Conservation (phyloP, 169 alveolate species). For the Plasmodium gonderi region DNA sequence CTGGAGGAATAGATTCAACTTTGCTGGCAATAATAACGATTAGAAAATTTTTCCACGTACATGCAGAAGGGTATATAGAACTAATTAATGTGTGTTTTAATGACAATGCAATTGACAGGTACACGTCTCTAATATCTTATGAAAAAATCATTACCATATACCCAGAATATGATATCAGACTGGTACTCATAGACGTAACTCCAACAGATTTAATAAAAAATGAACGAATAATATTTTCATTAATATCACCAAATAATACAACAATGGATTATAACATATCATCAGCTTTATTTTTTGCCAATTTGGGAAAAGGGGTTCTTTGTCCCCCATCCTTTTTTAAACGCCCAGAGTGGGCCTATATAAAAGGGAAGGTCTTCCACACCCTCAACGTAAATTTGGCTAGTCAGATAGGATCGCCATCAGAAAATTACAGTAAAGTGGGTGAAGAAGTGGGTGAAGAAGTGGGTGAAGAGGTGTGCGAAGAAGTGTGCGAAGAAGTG, state of each 20-base stretch:
- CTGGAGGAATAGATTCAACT: slow-evolving; percentile 85
- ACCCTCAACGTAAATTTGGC: slow-evolving; percentile 69
- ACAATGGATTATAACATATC: slow-evolving; percentile 84
- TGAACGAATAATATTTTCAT: slow-evolving; percentile 69
- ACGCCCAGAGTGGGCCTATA: slow-evolving; percentile 71
- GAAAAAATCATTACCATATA: slow-evolving; percentile 74
- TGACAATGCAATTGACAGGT: slow-evolving; percentile 79
- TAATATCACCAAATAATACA: slow-evolving; percentile 77
- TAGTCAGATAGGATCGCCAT: too few relatives aligned
- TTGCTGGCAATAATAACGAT: slow-evolving; percentile 76
- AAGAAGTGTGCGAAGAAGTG: neutral
- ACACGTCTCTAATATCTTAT: slow-evolving; percentile 79
- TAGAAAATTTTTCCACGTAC: slow-evolving; percentile 11
- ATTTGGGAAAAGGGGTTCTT: slow-evolving; percentile 73
- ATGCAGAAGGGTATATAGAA: slow-evolving; percentile 72
- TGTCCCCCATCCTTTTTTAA: slow-evolving; percentile 44
- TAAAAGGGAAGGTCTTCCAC: slow-evolving; percentile 40
- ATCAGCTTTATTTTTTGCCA: slow-evolving; percentile 82
- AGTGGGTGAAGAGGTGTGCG: neutral
- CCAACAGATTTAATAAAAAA: slow-evolving; percentile 71
- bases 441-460: neutral
- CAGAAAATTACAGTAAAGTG: neutral
- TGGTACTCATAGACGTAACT: slow-evolving; percentile 78
- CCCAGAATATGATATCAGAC: slow-evolving; percentile 77
- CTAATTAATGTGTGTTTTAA: slow-evolving; percentile 79